phyloP scores from a whole-genome alignment of 2,329 filamentous ascomycete genomes.

The Exserohilum turcica region DNA sequence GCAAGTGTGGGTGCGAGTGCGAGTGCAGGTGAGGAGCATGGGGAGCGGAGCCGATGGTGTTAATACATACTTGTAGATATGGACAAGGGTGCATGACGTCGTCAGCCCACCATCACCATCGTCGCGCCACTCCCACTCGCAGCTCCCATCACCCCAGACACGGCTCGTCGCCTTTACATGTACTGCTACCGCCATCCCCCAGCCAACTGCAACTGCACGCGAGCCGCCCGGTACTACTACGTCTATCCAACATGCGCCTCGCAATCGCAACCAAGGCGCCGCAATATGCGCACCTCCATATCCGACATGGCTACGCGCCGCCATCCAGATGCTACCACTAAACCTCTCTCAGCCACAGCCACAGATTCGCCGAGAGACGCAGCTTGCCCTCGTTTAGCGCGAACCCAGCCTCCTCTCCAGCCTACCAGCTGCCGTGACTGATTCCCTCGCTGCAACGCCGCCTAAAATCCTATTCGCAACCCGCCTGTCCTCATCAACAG shows the following conservation, averaged over 20 bases:
- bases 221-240: too few species aligned
- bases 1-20: too few species aligned
- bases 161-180: background rate
- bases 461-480: too few species aligned
- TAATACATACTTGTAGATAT: too few species aligned
- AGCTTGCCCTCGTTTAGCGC: background rate
- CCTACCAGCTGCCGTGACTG: background rate
- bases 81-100: slow-evolving; percentile 12
- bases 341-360: too few species aligned
- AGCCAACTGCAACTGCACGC: background rate
- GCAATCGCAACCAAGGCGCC: background rate
- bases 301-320: background rate
- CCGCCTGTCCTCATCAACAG: background rate
- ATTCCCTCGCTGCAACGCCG: background rate
- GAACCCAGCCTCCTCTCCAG: background rate
- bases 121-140: slow-evolving; percentile 13
- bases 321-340: background rate
- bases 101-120: slow-evolving; percentile 13
- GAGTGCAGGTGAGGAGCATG: background rate
- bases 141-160: slow-evolving; percentile 10
- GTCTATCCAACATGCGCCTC: background rate
- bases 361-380: too few species aligned
- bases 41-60: background rate
- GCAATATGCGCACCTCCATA: background rate
- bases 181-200: background rate